These are phyloP conservation scores for Corynascus novoguineensis DNA, from an alignment of 495 filamentous ascomycete species.

Conservation along the genomic window DNA sequence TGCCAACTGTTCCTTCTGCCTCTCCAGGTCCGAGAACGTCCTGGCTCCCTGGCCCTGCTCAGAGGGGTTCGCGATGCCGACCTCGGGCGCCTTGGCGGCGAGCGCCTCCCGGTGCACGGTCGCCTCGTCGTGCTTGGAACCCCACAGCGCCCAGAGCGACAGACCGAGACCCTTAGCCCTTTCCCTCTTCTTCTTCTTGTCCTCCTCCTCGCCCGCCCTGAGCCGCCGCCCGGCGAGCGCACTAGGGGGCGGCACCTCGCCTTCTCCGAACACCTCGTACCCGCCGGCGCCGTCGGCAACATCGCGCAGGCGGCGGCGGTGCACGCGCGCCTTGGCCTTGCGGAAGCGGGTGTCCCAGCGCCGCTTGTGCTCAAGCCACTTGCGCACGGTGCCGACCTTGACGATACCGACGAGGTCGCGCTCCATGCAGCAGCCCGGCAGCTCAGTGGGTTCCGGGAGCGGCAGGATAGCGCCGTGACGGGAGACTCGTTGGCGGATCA, in stretches of 20 bases:
- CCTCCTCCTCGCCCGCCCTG: neutral
- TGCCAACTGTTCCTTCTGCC: conserved; percentile 25
- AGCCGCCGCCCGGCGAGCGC: conserved; percentile 69
- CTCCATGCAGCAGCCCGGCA: conserved; percentile 57
- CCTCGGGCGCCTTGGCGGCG: conserved; percentile 27
- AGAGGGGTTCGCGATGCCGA: conserved; percentile 19
- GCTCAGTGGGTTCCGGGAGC: conserved; percentile 55
- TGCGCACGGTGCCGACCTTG: conserved; percentile 70
- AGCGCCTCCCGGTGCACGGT: conserved; percentile 52
- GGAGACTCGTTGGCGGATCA: conserved; percentile 85
- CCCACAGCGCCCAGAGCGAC: conserved; percentile 78
- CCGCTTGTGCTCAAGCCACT: conserved; percentile 70
- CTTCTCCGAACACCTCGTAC: conserved; percentile 60
- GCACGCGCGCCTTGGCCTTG: conserved; percentile 59
- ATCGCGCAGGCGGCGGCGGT: conserved; percentile 64
- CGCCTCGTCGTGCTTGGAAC: conserved; percentile 77
- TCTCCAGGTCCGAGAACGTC: conserved; percentile 32
- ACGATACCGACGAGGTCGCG: conserved; percentile 65
- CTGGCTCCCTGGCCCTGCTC: conserved; percentile 37
- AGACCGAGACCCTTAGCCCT: conserved; percentile 66
- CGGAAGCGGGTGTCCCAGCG: conserved; percentile 68
- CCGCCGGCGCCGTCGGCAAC: conserved; percentile 53
- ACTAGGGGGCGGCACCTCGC: conserved; percentile 74
- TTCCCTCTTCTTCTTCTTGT: conserved; percentile 39
- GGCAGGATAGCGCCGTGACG: conserved; percentile 65